These are phyloP conservation scores for Eucalyptus tenuipes DNA, from an alignment of 345 rosid species.

Conservation along the genomic window DNA sequence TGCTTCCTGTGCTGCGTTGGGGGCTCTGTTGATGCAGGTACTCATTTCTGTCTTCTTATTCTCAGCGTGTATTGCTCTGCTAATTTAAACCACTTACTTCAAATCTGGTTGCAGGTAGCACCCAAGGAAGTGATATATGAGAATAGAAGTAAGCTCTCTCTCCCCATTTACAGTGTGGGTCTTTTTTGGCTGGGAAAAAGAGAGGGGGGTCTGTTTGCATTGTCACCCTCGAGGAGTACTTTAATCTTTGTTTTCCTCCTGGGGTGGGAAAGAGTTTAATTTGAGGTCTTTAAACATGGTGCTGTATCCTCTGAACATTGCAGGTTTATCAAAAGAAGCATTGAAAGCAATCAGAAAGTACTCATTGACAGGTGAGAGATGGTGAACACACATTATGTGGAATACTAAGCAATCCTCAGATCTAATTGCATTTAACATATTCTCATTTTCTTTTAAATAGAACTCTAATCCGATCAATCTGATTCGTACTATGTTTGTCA, in stretches of 20 bases:
- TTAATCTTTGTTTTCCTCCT: neutral
- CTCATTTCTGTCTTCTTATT: conserved; percentile 4
- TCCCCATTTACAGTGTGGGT: neutral
- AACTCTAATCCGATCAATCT: neutral
- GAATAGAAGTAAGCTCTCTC: conserved; percentile 40
- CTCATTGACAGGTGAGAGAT: conserved; percentile 47
- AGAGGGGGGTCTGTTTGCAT: neutral
- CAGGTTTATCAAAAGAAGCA: conserved; percentile 84
- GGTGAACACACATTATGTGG: neutral
- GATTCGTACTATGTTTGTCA: neutral
- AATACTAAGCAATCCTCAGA: neutral
- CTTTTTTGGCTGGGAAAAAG: neutral
- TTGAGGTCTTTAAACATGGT: neutral
- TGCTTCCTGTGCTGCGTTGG: conserved; percentile 70
- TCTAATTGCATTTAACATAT: neutral
- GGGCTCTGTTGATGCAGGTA: conserved; percentile 94
- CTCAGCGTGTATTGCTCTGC: neutral
- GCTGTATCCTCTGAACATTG: conserved; percentile 5
- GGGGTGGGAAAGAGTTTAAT: neutral
- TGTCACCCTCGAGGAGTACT: neutral
- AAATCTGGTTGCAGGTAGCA: conserved; percentile 47
- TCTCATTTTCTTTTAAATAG: neutral
- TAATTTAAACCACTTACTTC: neutral
- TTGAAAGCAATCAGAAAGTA: conserved; percentile 74
- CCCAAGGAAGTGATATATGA: conserved; percentile 88